phyloP scores from a whole-genome alignment of 2,329 filamentous ascomycete species.

The Aspergillus glaucus region DNA sequence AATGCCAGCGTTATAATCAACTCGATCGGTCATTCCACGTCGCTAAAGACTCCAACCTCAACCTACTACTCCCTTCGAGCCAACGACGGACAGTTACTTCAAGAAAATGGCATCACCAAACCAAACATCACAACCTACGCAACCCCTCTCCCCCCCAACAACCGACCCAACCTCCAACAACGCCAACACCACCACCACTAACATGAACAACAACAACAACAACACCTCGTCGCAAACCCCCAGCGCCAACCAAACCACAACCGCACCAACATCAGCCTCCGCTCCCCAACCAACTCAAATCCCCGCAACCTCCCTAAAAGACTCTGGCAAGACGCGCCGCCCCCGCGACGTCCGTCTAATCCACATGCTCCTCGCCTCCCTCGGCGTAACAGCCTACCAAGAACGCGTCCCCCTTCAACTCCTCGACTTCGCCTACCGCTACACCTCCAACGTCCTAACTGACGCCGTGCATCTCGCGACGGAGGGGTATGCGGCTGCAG shows the following conservation, averaged over 20 bases:
- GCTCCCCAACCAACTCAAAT: slow-evolving; percentile 27
- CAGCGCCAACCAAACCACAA: slow-evolving; percentile 6
- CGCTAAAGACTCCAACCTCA: neutral
- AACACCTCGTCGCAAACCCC: slow-evolving; percentile 13
- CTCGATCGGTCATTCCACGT: neutral
- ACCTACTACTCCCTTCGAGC: slow-evolving; percentile 1
- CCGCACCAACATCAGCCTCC: slow-evolving; percentile 11
- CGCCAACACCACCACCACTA: slow-evolving; percentile 11
- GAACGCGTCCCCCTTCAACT: slow-evolving; percentile 48
- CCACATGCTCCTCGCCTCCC: slow-evolving; percentile 45
- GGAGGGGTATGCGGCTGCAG: slow-evolving; percentile 44
- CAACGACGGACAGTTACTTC: neutral
- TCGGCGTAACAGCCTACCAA: slow-evolving; percentile 46
- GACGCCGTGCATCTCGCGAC: slow-evolving; percentile 48
- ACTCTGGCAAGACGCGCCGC: slow-evolving; percentile 41
- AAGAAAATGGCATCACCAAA: slow-evolving; percentile 29
- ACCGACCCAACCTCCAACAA: slow-evolving; percentile 30
- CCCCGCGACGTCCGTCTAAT: slow-evolving; percentile 47
- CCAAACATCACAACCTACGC: slow-evolving; percentile 21
- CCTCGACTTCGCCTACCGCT: slow-evolving; percentile 49
- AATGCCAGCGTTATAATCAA: neutral
- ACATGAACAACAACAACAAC: slow-evolving; percentile 16
- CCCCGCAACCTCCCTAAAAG: slow-evolving; percentile 40
- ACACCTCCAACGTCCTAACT: slow-evolving; percentile 47
- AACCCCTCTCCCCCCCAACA: slow-evolving; percentile 17